Percentiles rank a stretch among this genome's conserved stretches.
These are phyloP conservation scores for Camelina hispida DNA, from an alignment of 345 rosid species.

Conservation along the genomic window DNA sequence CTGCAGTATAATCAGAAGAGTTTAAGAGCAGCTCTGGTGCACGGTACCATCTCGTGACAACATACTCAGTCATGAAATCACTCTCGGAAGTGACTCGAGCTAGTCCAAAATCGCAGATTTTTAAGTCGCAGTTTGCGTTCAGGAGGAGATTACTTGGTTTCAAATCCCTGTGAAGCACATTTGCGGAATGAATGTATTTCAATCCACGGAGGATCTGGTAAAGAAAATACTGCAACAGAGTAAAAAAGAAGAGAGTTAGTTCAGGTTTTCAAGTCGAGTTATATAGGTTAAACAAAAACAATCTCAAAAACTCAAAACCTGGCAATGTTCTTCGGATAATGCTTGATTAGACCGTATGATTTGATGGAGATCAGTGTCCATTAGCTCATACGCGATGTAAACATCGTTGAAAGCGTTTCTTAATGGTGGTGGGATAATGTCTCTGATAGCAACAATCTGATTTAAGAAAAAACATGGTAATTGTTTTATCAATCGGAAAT, in stretches of 20 bases:
- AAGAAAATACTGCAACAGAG: constrained; percentile 81
- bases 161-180: constrained; percentile 95
- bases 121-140: constrained; percentile 94
- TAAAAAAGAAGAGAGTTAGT: neutral
- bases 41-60: constrained; percentile 98
- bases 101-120: constrained; percentile 96
- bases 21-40: constrained; percentile 95
- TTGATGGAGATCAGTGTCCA: constrained; percentile 95
- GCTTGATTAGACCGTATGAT: constrained; percentile 89
- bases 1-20: constrained; percentile 94
- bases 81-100: constrained; percentile 97
- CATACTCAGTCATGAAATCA: constrained; percentile 99
- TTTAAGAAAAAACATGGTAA: neutral
- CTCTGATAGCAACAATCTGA: constrained; percentile 99
- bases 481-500: neutral
- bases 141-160: constrained; percentile 98
- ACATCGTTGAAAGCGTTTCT: constrained; percentile 89
- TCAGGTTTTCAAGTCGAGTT: neutral
- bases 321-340: constrained; percentile 92
- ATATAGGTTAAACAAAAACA: constrained; percentile 13
- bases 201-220: constrained; percentile 98
- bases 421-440: constrained; percentile 90
- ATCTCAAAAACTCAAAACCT: constrained; percentile 55
- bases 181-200: constrained; percentile 97
- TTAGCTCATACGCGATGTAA: constrained; percentile 92